Base-by-base conservation (phyloP, 2,329 filamentous ascomycete species). In the Daldinia eschscholtzii region DNA sequence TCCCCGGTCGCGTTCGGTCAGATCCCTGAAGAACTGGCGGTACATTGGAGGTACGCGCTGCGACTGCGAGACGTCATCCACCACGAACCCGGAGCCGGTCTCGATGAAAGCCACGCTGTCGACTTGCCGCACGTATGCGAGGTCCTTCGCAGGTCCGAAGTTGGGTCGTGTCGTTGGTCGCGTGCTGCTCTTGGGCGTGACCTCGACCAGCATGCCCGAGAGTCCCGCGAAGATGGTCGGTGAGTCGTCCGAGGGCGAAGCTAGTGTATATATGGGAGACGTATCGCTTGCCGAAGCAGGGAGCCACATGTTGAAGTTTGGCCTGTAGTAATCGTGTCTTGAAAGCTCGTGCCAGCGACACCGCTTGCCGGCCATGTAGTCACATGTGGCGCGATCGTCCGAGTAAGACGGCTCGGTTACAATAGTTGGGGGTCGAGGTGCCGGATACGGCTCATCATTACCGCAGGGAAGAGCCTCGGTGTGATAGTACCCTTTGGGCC, bases 271-370 rank as follows among this genome's bases (percentile, higher is more conserved):
- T 23, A 87, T 76, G 7, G 80, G 76, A 60, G 70, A 74, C 62
- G 41, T 71, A 42, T 65, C 65, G 60, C 57, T 67, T 37, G 33
- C 55, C 23, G 57, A 61, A 12, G 65, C 50, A 1, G 79, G 79
- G n/a, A 87, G 76, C 75, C 83, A 83, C 28, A 86, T 74, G 6
- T 81, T 83, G 53, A 80, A 81, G 70, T 87, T 87, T 1, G 86
- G 85, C 0, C 85, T 81, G 77, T 83, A 85, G 71, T 80, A 82
- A 42, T 83, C 76, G 37, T 77, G 72, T 2, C 77, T 76, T 0
- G 84, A 84, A 4, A 82, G 76, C 0, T 77, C 75, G 70, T 88
- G 86, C 83, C 84, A 87, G n/a, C 76, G 78, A 67, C 86, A 88
- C 1, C 70, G 61, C 1, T 67, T 62, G 4, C 80, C 80, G 1